phyloP scores from a whole-genome alignment of 2,329 filamentous ascomycete species.

The Plectosphaerella cucumerina region DNA sequence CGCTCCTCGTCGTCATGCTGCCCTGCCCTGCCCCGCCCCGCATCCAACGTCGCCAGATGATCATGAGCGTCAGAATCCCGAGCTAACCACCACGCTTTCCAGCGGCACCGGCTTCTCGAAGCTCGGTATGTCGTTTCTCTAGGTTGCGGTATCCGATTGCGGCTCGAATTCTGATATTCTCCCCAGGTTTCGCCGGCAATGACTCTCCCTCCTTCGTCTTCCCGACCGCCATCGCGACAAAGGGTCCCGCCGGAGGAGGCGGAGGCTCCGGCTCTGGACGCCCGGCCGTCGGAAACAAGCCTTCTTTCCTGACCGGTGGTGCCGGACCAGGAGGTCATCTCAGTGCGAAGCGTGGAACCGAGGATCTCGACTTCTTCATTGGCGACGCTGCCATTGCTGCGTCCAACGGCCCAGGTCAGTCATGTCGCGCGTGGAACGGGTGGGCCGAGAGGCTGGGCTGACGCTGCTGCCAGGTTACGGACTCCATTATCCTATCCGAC shows the following conservation, averaged over 20 bases:
- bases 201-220: slow-evolving; percentile 99
- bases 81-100: slow-evolving; percentile 22
- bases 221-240: slow-evolving; percentile 96
- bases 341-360: slow-evolving; percentile 88
- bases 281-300: slow-evolving; percentile 89
- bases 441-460: slow-evolving; percentile 11
- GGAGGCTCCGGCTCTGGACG: slow-evolving; percentile 80
- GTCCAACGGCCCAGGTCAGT: slow-evolving; percentile 71
- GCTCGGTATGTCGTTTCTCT: slow-evolving; percentile 64
- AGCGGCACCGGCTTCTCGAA: slow-evolving; percentile 99
- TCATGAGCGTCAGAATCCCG: slow-evolving; percentile 7
- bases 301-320: slow-evolving; percentile 88
- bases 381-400: slow-evolving; percentile 92
- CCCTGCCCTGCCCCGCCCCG: slow-evolving; percentile 16
- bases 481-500: slow-evolving; percentile 94
- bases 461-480: slow-evolving; percentile 66
- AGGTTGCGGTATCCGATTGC: slow-evolving; percentile 8
- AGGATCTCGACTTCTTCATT: slow-evolving; percentile 98
- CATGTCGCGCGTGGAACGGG: neutral
- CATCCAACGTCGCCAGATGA: slow-evolving; percentile 15
- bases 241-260: slow-evolving; percentile 67
- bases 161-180: slow-evolving; percentile 14
- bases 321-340: slow-evolving; percentile 79
- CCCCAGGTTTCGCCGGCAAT: slow-evolving; percentile 91
- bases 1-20: slow-evolving; percentile 20